Percentiles rank a stretch among this genome's conserved stretches.
Evolutionary conservation across 192 early-diverging fungal species (phyloP).

Genomic region (Phlyctochytrium arcticum): DNA sequence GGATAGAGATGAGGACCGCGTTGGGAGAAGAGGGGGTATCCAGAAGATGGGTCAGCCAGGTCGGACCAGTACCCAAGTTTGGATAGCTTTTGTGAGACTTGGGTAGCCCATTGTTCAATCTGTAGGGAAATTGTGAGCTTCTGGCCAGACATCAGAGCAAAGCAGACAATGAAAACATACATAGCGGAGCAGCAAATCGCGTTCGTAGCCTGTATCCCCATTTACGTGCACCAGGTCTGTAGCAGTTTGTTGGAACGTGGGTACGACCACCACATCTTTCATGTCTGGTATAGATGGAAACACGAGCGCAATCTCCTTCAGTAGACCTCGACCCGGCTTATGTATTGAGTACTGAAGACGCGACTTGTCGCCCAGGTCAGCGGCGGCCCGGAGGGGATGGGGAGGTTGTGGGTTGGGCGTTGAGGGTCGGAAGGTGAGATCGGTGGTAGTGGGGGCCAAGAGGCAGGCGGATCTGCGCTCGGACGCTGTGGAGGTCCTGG

Average conservation of each 20-base stretch:
- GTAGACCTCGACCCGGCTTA: conserved; percentile 28
- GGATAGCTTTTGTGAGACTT: conserved; percentile 50
- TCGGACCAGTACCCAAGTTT: conserved; percentile 77
- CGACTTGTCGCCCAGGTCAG: no score
- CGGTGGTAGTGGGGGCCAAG: no score
- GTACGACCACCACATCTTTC: conserved; percentile 65
- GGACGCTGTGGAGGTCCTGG: no score
- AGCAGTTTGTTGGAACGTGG: conserved; percentile 71
- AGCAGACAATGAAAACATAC: conserved; percentile 47
- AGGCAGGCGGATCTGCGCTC: no score
- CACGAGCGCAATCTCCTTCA: conserved; percentile 64
- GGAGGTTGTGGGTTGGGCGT: no score
- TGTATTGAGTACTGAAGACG: conserved; percentile 36
- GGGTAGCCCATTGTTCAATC: conserved; percentile 71
- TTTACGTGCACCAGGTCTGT: conserved; percentile 76
- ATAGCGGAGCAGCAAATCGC: conserved; percentile 72
- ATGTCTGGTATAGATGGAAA: conserved; percentile 65
- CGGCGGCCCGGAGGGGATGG: no score
- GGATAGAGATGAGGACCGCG: conserved; percentile 79
- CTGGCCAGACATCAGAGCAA: no score
- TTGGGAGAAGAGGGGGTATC: conserved; percentile 66
- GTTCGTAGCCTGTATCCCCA: conserved; percentile 67
- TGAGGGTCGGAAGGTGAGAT: no score
- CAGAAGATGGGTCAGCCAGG: conserved; percentile 87
- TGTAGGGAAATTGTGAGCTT: no score